These are phyloP conservation scores for Dactylellina drechsleri DNA, from an alignment of 2,329 filamentous ascomycete species.

Conservation along the genomic window DNA sequence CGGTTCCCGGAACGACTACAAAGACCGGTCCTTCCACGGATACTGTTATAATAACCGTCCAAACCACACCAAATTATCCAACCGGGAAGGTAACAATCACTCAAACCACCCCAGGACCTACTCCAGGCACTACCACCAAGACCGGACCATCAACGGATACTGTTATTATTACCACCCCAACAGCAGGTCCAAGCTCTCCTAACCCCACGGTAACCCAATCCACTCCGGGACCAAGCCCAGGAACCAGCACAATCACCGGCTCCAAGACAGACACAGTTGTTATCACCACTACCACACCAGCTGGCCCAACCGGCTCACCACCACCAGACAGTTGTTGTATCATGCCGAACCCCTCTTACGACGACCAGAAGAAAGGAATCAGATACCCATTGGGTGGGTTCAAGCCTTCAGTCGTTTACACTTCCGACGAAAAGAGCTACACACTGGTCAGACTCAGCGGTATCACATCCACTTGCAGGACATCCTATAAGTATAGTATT, in stretches of 20 bases:
- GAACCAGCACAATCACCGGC: neutral
- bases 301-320: neutral
- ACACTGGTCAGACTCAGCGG: slow-evolving; percentile 16
- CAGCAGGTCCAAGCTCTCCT: too few relatives aligned
- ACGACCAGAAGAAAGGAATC: neutral
- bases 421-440: slow-evolving; percentile 6
- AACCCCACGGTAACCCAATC: neutral
- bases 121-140: too few relatives aligned
- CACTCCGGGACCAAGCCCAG: neutral
- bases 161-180: too few relatives aligned
- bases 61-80: too few relatives aligned
- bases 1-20: too few relatives aligned
- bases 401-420: slow-evolving; percentile 15
- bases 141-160: too few relatives aligned
- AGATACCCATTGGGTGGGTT: slow-evolving; percentile 26
- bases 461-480: slow-evolving; percentile 9
- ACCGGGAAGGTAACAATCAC: too few relatives aligned
- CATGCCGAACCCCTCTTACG: neutral
- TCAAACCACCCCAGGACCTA: too few relatives aligned
- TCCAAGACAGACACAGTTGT: slow-evolving; percentile 2
- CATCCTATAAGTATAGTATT: slow-evolving; percentile 14
- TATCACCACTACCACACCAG: slow-evolving; percentile 6
- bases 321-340: slow-evolving; percentile 18
- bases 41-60: too few relatives aligned
- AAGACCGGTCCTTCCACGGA: too few relatives aligned